phyloP scores from a whole-genome alignment of 768 basidiomycete species.

The Hydnomerulius pinastri region DNA sequence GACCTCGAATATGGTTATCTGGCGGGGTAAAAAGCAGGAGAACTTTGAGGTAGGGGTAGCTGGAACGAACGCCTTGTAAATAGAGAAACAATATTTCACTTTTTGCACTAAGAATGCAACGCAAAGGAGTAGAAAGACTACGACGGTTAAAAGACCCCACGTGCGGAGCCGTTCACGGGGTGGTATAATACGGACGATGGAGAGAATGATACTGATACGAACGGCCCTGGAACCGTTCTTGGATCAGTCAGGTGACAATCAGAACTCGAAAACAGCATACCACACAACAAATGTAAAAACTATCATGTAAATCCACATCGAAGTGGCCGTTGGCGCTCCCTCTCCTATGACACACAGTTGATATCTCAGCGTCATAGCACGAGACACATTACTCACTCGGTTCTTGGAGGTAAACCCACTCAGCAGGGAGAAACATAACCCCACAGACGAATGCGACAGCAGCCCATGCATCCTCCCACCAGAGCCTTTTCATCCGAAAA shows the following conservation, averaged over 20 bases:
- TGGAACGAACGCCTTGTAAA: neutral
- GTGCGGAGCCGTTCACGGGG: conserved; percentile 9
- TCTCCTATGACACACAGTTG: neutral
- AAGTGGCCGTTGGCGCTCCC: neutral
- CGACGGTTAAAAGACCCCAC: conserved; percentile 4
- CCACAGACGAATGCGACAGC: conserved; percentile 17
- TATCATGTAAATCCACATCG: conserved; percentile 18
- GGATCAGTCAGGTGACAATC: no score
- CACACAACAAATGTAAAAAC: conserved; percentile 12
- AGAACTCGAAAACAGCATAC: conserved; percentile 6
- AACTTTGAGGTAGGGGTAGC: neutral
- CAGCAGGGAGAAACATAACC: neutral
- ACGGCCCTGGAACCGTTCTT: conserved; percentile 21
- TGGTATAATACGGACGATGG: conserved; percentile 21
- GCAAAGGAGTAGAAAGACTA: conserved; percentile 14
- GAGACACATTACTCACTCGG: conserved; percentile 1
- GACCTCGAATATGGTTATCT: conserved; percentile 1
- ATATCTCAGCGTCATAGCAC: neutral
- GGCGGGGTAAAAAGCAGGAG: neutral
- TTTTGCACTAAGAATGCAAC: conserved; percentile 1
- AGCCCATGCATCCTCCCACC: conserved; percentile 25
- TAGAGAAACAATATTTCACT: conserved; percentile 1
- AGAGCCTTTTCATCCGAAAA: conserved; percentile 17
- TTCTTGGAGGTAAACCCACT: conserved; percentile 9
- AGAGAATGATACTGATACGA: conserved; percentile 20